These are phyloP conservation scores for Ophiosphaerella narmari DNA, from an alignment of 2,329 filamentous ascomycete genomes.

Conservation along the genomic window DNA sequence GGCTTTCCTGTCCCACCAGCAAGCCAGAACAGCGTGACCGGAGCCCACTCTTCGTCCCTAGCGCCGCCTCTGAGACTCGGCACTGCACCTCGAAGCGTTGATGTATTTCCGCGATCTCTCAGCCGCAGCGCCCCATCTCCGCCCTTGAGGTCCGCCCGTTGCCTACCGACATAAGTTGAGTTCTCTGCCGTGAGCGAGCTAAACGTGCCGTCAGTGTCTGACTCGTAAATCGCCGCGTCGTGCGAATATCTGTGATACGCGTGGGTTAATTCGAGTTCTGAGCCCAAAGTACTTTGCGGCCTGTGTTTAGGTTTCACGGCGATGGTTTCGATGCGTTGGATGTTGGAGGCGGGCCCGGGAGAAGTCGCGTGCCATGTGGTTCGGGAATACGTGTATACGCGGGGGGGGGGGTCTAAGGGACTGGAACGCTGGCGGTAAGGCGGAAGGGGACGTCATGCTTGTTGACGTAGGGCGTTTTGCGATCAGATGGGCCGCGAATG, in stretches of 20 bases:
- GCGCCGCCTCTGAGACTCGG: slow-evolving; percentile 24
- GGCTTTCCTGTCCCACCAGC: slow-evolving; percentile 26
- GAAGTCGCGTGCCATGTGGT: slow-evolving; percentile 12
- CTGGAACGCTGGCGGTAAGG: slow-evolving; percentile 17
- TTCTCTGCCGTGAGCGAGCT: not conserved
- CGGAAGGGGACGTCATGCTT: slow-evolving; percentile 22
- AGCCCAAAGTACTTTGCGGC: not conserved
- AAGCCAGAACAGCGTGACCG: slow-evolving; percentile 26
- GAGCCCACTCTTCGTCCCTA: slow-evolving; percentile 12
- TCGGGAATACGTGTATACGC: slow-evolving; percentile 2
- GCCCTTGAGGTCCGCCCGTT: slow-evolving; percentile 8
- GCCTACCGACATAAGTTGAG: not conserved
- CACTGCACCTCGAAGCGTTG: too few relatives aligned
- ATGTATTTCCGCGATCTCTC: not conserved
- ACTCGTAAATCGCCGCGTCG: not conserved
- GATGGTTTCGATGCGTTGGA: not conserved
- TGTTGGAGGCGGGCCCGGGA: not conserved
- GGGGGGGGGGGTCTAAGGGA: not conserved
- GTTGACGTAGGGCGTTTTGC: slow-evolving; percentile 27
- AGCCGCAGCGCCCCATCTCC: slow-evolving; percentile 2
- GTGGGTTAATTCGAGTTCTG: not conserved
- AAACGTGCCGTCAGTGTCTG: not conserved
- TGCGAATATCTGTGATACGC: not conserved
- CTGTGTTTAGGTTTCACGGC: too few relatives aligned
- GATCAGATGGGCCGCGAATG: slow-evolving; percentile 19